Conservation (phyloP, 2,329 filamentous ascomycete genomes). For the Fusarium sarcochroum region DNA sequence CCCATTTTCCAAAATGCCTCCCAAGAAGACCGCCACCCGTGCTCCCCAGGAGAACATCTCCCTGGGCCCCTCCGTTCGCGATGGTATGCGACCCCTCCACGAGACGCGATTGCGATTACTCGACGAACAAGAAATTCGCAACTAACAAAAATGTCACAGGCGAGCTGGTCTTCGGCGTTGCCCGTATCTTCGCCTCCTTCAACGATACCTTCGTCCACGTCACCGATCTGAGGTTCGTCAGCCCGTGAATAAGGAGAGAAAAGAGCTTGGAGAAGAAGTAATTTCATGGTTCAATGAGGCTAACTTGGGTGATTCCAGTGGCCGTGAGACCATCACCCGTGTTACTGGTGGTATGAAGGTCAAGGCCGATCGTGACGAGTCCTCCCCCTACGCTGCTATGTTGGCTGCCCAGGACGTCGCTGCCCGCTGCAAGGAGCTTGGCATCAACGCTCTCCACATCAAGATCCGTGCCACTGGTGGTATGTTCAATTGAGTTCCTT, state of each 20-base stretch:
- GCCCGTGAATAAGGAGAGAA: constrained; percentile 37
- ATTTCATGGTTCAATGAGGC: constrained; percentile 44
- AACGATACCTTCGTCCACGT: constrained; percentile 98
- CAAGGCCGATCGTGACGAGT: constrained; percentile 99
- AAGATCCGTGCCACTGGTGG: constrained; percentile 99
- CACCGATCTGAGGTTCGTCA: constrained; percentile 93
- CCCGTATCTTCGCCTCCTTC: constrained; percentile 95
- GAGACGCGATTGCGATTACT: constrained; percentile 12
- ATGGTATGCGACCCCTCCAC: constrained; percentile 73
- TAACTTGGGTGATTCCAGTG: constrained; percentile 77
- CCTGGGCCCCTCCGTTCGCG: constrained; percentile 95
- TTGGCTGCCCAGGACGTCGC: constrained; percentile 99
- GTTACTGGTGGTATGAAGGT: constrained; percentile 99
- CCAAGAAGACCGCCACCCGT: constrained; percentile 85
- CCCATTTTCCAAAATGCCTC: constrained; percentile 80
- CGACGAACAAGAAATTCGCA: not conserved
- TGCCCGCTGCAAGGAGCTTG: constrained; percentile 80
- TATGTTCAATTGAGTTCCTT: constrained; percentile 60
- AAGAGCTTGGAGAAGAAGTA: constrained; percentile 16
- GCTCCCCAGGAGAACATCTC: constrained; percentile 97
- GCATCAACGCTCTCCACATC: constrained; percentile 96
- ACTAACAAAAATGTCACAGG: constrained; percentile 64
- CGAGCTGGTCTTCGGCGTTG: constrained; percentile 98
- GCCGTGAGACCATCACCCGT: constrained; percentile 99
- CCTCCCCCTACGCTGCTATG: constrained; percentile 99